These are phyloP conservation scores for Naganishia vaughanmartiniae DNA, from an alignment of 768 basidiomycete species.

Conservation along the genomic window DNA sequence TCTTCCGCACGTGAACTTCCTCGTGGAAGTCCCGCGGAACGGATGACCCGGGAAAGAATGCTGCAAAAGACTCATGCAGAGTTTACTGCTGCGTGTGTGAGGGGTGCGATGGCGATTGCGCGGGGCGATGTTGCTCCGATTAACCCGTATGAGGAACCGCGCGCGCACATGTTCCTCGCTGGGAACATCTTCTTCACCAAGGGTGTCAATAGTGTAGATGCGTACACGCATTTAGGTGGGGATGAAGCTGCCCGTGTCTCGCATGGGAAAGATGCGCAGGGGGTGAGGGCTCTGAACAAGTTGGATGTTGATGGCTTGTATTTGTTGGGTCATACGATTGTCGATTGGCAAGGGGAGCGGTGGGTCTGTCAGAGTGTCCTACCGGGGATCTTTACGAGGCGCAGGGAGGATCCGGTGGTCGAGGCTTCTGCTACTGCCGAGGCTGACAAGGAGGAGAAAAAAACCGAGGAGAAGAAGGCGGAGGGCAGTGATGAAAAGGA, in stretches of 20 bases:
- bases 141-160: conserved; percentile 54
- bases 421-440: conserved; percentile 33
- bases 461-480: conserved; percentile 50
- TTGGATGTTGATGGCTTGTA: conserved; percentile 53
- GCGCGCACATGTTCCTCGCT: conserved; percentile 54
- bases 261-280: conserved; percentile 55
- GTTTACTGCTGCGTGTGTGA: conserved; percentile 52
- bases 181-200: conserved; percentile 57
- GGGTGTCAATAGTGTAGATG: conserved; percentile 54
- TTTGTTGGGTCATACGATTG: conserved; percentile 54
- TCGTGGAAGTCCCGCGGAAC: conserved; percentile 47
- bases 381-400: conserved; percentile 54
- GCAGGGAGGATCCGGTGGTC: conserved; percentile 36
- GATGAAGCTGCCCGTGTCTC: conserved; percentile 54
- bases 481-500: conserved; percentile 35
- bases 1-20: conserved; percentile 54
- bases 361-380: conserved; percentile 56
- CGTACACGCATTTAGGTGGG: conserved; percentile 54
- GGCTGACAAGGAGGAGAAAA: conserved; percentile 41
- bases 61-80: conserved; percentile 53
- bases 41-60: conserved; percentile 54
- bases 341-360: conserved; percentile 55
- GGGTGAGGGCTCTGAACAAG: conserved; percentile 54
- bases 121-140: conserved; percentile 54
- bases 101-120: conserved; percentile 52